Evolutionary conservation across 2,329 filamentous ascomycete species (phyloP).

Genomic region (Colletotrichum melonis): DNA sequence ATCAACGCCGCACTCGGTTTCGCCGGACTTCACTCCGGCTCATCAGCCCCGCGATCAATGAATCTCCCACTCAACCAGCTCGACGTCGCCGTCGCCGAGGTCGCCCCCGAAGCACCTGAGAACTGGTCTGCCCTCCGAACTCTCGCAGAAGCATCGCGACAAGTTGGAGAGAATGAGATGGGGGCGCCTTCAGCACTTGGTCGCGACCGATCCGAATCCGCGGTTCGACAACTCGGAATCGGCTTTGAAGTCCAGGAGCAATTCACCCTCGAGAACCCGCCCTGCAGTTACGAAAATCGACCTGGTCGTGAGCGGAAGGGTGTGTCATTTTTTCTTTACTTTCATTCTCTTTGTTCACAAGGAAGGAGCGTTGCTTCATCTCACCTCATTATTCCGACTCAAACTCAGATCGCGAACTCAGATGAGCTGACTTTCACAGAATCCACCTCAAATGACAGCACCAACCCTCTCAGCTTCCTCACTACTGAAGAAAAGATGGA

Average conservation of each 20-base stretch:
- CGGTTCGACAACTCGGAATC: constrained; percentile 28
- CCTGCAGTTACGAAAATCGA: constrained; percentile 59
- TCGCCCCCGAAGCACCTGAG: constrained; percentile 50
- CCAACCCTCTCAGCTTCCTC: constrained; percentile 44
- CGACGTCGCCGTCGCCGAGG: constrained; percentile 25
- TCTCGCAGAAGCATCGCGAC: constrained; percentile 87
- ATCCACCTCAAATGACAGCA: constrained; percentile 32
- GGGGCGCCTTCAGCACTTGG: constrained; percentile 20
- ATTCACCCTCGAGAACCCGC: constrained; percentile 67
- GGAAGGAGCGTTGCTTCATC: background rate
- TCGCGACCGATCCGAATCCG: constrained; percentile 38
- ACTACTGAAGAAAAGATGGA: constrained; percentile 56
- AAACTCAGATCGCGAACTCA: background rate
- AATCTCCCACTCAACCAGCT: constrained; percentile 34
- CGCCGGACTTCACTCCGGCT: constrained; percentile 33
- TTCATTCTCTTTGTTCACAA: background rate
- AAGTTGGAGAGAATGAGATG: constrained; percentile 61
- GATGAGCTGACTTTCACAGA: constrained; percentile 14
- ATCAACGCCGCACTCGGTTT: constrained; percentile 68
- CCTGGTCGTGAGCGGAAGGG: constrained; percentile 49
- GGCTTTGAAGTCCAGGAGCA: constrained; percentile 69
- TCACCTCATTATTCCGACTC: background rate
- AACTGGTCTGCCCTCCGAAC: constrained; percentile 87
- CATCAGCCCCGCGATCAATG: constrained; percentile 32
- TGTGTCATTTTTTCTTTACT: constrained; percentile 39